These are phyloP conservation scores for Arachis stenosperma DNA, from an alignment of 306 rosid species.

Conservation along the genomic window DNA sequence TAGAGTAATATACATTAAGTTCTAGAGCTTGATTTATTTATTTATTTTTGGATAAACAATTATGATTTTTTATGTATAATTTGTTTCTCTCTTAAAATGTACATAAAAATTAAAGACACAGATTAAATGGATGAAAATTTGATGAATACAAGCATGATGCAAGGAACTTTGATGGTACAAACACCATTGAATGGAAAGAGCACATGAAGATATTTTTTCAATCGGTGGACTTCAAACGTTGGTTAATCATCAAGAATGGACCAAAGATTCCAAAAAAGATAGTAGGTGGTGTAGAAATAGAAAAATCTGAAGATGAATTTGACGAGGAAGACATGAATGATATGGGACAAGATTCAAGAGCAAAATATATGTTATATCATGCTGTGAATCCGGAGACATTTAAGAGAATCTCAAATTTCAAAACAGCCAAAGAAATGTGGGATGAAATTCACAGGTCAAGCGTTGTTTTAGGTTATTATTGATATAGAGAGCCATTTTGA, in stretches of 20 bases:
- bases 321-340: slow-evolving; percentile 17
- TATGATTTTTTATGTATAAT: too few species aligned
- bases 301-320: slow-evolving; percentile 35
- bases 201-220: not conserved
- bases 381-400: not conserved
- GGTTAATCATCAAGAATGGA: slow-evolving; percentile 37
- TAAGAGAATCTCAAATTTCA: not conserved
- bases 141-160: not conserved
- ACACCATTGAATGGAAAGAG: not conserved
- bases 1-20: too few species aligned
- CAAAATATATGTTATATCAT: slow-evolving; percentile 22
- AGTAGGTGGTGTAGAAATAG: not conserved
- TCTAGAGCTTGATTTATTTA: too few species aligned
- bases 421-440: slow-evolving; percentile 27
- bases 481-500: too few species aligned
- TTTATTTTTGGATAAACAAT: too few species aligned
- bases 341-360: slow-evolving; percentile 23
- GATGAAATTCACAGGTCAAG: slow-evolving; percentile 16
- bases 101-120: not conserved
- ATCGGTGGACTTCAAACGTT: slow-evolving; percentile 20
- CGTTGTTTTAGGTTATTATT: too few species aligned
- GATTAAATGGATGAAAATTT: not conserved
- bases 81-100: too few species aligned
- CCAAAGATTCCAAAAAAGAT: slow-evolving; percentile 3
- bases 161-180: slow-evolving; percentile 23